These are phyloP conservation scores for Lippia alba DNA, from an alignment of 305 asterid species.

Conservation along the genomic window DNA sequence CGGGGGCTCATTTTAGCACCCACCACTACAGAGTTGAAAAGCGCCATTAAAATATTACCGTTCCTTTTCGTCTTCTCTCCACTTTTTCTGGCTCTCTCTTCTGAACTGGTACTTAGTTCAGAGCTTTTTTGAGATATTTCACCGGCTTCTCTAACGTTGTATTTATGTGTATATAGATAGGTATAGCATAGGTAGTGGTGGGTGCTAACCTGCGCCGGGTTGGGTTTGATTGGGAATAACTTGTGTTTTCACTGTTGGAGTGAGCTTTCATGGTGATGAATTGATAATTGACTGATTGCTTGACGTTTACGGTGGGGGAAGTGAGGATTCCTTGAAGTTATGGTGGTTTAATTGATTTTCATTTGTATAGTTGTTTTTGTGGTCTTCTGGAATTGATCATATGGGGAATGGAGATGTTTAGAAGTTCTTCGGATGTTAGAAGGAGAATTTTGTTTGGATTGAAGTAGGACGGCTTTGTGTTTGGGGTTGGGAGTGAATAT, in stretches of 20 bases:
- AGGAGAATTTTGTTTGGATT: not conserved
- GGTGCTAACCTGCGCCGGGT: constrained; percentile 43
- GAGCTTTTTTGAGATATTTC: constrained; percentile 27
- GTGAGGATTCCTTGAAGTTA: constrained; percentile 10
- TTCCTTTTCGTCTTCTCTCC: not conserved
- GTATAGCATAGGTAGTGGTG: constrained; percentile 15
- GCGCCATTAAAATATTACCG: constrained; percentile 48
- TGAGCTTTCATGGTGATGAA: too few relatives aligned
- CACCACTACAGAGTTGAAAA: constrained; percentile 37
- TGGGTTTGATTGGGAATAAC: constrained; percentile 28
- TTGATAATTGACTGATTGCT: constrained; percentile 3
- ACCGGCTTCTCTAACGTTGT: not conserved
- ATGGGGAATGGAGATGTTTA: constrained; percentile 23
- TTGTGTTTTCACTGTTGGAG: constrained; percentile 4
- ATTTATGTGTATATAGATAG: not conserved
- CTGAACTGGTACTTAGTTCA: constrained; percentile 9
- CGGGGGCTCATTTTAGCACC: constrained; percentile 43
- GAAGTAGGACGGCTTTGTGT: not conserved
- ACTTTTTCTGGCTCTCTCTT: too few relatives aligned
- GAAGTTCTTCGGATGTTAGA: constrained; percentile 1
- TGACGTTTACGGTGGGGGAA: constrained; percentile 31
- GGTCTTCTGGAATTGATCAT: constrained; percentile 6
- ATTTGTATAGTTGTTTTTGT: constrained; percentile 3
- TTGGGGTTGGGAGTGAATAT: not conserved
- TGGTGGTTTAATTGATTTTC: not conserved